Evolutionary conservation across 257 asterid genomes (phyloP).

Genomic region (Solanum habrochaites): DNA sequence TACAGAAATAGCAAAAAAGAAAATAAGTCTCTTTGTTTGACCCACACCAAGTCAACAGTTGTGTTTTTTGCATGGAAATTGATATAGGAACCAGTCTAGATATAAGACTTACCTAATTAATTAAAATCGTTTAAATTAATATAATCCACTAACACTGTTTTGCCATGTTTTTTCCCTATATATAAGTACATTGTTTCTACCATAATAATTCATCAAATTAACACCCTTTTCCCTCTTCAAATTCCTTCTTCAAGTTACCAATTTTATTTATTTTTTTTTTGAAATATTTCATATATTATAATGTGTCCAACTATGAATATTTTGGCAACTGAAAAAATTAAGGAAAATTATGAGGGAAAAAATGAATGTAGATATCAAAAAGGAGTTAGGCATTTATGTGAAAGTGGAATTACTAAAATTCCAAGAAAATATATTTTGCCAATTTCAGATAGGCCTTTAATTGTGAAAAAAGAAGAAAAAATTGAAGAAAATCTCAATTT

Average conservation of each 20-base stretch:
- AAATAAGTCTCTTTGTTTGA: background rate
- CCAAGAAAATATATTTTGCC: conserved; percentile 21
- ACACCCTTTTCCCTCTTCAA: background rate
- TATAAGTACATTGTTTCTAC: background rate
- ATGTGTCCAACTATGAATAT: background rate
- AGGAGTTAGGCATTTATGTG: conserved; percentile 21
- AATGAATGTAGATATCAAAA: conserved; percentile 1
- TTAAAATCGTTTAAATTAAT: background rate
- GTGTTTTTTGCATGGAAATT: background rate
- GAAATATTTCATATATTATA: background rate
- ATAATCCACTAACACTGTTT: background rate
- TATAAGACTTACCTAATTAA: background rate
- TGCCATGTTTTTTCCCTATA: background rate
- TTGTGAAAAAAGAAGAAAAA: background rate
- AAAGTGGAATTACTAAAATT: conserved; percentile 3
- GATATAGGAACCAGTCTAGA: background rate
- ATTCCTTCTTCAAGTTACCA: background rate
- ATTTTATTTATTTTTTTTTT: background rate
- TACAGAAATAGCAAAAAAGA: background rate
- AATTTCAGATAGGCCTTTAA: conserved; percentile 11
- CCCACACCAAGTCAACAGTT: background rate
- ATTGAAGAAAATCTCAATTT: background rate
- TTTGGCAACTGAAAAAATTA: background rate
- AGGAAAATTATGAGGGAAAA: background rate
- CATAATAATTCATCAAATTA: background rate